Conservation (phyloP, 306 rosid species). For the Gynostemma pentaphyllum region DNA sequence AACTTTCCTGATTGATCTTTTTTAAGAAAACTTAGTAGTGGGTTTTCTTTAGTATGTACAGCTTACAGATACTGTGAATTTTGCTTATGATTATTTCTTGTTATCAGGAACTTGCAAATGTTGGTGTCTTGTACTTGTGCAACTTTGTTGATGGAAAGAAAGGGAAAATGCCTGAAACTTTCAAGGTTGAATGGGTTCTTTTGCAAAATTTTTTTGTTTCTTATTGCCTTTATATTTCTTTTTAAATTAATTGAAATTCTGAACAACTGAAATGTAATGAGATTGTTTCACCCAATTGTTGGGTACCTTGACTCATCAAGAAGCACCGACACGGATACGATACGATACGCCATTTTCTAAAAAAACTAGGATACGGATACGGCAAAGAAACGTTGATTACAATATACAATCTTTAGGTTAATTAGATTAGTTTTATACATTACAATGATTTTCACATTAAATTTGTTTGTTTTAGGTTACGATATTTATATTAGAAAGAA, state of each 20-base stretch:
- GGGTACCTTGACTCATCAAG: not conserved
- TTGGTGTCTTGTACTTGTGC: constrained; percentile 54
- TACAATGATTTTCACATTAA: no score
- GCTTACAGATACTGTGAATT: not conserved
- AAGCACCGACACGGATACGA: no score
- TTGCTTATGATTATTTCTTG: not conserved
- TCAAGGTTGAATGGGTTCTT: constrained; percentile 37
- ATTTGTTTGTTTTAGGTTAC: no score
- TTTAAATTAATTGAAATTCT: not conserved
- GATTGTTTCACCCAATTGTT: not conserved
- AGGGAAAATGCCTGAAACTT: constrained; percentile 35
- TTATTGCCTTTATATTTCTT: not conserved
- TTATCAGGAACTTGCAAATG: constrained; percentile 53
- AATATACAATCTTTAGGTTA: no score
- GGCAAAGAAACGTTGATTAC: no score
- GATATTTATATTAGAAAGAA: no score
- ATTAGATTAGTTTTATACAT: no score
- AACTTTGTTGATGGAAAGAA: constrained; percentile 42
- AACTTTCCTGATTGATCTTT: not conserved
- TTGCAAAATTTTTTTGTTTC: not conserved
- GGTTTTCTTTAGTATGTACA: not conserved
- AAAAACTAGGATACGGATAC: no score
- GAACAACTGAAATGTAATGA: not conserved
- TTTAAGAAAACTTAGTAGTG: not conserved
- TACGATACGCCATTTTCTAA: no score